Evolutionary conservation across 768 basidiomycete species (phyloP).

Genomic region (Mycena olivaceomarginata): DNA sequence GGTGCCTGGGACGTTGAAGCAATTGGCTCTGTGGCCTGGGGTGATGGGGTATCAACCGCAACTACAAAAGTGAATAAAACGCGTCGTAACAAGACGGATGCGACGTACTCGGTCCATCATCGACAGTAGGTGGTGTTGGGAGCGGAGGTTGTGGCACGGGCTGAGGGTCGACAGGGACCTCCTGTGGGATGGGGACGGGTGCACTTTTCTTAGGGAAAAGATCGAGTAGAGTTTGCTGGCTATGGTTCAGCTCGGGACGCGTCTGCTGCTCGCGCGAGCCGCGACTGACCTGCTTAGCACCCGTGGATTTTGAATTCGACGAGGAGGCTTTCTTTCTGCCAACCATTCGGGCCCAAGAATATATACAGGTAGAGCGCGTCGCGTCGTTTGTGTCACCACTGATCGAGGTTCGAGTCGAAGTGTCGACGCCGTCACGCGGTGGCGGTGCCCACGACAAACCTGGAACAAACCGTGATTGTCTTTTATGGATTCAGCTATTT

Average conservation of each 20-base stretch:
- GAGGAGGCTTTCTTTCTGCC: slow-evolving; percentile 49
- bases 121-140: background rate
- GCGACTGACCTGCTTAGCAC: slow-evolving; percentile 51
- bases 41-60: background rate
- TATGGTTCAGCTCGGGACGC: slow-evolving; percentile 22
- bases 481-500: slow-evolving; percentile 38
- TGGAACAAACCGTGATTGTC: too few relatives aligned
- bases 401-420: background rate
- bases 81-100: background rate
- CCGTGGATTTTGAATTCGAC: slow-evolving; percentile 44
- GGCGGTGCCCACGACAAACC: too few relatives aligned
- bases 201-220: slow-evolving; percentile 53
- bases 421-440: background rate
- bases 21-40: background rate
- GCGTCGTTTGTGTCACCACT: slow-evolving; percentile 54
- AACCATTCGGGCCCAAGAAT: slow-evolving; percentile 63
- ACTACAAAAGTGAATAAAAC: slow-evolving; percentile 18
- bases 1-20: slow-evolving; percentile 25
- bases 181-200: slow-evolving; percentile 6
- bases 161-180: background rate
- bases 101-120: slow-evolving; percentile 5
- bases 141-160: slow-evolving; percentile 5
- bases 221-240: slow-evolving; percentile 65
- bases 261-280: slow-evolving; percentile 13
- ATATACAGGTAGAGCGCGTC: slow-evolving; percentile 51